Conservation (phyloP, 495 filamentous ascomycete genomes). For the Hypoxylon perforatum region DNA sequence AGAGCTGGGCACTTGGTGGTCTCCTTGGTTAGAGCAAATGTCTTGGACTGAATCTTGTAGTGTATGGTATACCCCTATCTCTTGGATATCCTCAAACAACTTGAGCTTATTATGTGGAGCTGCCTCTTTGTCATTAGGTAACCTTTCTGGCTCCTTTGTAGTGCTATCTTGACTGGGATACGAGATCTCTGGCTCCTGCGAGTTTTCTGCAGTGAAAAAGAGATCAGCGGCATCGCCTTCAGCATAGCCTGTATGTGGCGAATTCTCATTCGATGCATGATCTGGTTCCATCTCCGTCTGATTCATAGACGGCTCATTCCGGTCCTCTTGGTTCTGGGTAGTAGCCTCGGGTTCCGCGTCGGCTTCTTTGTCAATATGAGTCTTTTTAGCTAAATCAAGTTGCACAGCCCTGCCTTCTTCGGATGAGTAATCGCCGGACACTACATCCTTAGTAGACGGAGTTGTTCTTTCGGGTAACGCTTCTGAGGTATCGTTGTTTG, state of each 20-base stretch:
- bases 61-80: background rate
- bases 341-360: background rate
- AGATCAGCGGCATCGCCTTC: background rate
- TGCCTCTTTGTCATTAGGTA: background rate
- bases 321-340: constrained; percentile 6
- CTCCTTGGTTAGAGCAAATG: background rate
- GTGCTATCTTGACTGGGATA: background rate
- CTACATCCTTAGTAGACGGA: background rate
- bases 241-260: background rate
- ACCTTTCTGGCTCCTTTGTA: background rate
- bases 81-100: background rate
- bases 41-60: background rate
- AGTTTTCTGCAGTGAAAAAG: constrained; percentile 2
- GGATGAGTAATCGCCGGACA: background rate
- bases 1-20: background rate
- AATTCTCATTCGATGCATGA: background rate
- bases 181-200: constrained; percentile 11
- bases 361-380: constrained; percentile 1
- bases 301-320: background rate
- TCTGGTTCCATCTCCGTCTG: background rate
- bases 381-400: background rate
- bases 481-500: background rate
- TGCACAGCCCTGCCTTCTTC: background rate
- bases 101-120: background rate
- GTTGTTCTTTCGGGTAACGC: background rate